Evolutionary conservation across 2,329 filamentous ascomycete genomes (phyloP).

Genomic region (Apiospora hydei): DNA sequence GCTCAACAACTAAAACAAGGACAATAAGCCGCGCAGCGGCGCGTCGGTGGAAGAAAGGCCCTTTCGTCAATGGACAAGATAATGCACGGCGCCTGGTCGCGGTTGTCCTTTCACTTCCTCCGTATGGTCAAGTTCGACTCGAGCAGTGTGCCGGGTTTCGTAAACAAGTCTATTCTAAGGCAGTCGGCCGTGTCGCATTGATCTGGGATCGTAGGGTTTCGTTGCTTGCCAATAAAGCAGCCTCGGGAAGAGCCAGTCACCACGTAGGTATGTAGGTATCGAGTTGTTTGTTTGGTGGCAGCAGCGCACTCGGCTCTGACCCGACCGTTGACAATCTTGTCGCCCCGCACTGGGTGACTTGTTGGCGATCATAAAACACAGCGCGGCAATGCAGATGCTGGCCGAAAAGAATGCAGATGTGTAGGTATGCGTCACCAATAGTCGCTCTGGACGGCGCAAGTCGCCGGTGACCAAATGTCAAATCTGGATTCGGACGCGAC

Average conservation of each 20-base stretch:
- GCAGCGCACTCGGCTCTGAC: constrained; percentile 5
- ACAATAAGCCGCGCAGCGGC: constrained; percentile 17
- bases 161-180: constrained; percentile 1
- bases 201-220: background rate
- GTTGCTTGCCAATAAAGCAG: background rate
- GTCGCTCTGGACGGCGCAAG: background rate
- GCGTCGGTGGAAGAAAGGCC: constrained; percentile 10
- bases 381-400: background rate
- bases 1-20: constrained; percentile 9
- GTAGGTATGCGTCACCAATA: background rate
- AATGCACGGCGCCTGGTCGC: constrained; percentile 3
- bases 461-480: background rate
- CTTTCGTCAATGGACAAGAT: constrained; percentile 6
- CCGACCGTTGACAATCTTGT: constrained; percentile 6
- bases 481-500: background rate
- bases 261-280: background rate
- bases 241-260: background rate
- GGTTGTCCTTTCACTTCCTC: constrained; percentile 2
- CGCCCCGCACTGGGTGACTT: constrained; percentile 4
- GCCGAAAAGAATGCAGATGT: background rate
- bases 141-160: background rate
- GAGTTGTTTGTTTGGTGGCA: constrained; percentile 11
- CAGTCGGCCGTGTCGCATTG: constrained; percentile 8
- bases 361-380: constrained; percentile 11
- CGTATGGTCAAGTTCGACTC: constrained; percentile 1